phyloP scores from a whole-genome alignment of 1,284 basidiomycete genomes.

The Heimioporus punctisporus region DNA sequence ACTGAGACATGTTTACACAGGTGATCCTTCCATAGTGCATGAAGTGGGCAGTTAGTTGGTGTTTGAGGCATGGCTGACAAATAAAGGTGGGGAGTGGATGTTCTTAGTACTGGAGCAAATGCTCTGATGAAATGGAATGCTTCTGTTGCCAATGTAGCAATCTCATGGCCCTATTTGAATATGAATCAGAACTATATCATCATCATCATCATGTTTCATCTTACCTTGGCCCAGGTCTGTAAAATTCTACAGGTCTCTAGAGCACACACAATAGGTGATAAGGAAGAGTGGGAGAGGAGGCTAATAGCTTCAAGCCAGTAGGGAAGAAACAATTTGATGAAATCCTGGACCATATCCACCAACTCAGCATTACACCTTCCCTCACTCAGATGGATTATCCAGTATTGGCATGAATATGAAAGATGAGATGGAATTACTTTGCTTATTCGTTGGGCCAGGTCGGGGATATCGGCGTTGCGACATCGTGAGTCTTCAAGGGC shows the following conservation, averaged over 20 bases:
- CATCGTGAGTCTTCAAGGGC: background rate
- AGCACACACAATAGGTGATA: too few species aligned
- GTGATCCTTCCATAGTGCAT: background rate
- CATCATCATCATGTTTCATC: background rate
- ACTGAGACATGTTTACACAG: background rate
- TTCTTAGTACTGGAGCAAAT: background rate
- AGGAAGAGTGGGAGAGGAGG: too few species aligned
- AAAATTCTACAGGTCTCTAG: constrained; percentile 2
- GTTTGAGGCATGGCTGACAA: background rate
- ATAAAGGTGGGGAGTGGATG: background rate
- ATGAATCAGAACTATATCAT: background rate
- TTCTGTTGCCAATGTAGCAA: background rate
- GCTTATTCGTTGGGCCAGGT: background rate
- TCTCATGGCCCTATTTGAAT: background rate
- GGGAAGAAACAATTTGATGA: constrained; percentile 8
- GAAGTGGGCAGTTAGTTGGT: background rate
- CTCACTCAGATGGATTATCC: constrained; percentile 6
- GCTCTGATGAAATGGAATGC: background rate
- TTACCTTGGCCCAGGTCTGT: background rate
- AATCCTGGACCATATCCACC: background rate
- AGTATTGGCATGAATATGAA: constrained; percentile 8
- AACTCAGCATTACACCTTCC: background rate
- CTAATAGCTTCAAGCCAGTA: background rate
- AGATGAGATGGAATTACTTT: constrained; percentile 3
- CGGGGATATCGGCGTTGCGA: background rate